phyloP scores from a whole-genome alignment of 768 basidiomycete species.

The Royoungia palumana region DNA sequence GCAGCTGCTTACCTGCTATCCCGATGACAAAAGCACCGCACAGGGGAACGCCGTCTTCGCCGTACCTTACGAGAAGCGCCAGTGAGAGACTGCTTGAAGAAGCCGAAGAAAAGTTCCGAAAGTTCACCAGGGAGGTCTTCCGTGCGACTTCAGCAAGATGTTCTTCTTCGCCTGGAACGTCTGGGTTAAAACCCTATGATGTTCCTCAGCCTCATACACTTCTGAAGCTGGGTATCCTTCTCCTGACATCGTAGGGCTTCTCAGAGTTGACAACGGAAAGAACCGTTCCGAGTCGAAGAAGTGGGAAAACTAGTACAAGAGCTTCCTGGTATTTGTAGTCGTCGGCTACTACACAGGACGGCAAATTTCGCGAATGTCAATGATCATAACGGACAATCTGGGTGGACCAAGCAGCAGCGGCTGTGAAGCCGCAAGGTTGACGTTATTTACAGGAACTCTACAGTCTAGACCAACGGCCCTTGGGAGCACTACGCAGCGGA shows the following conservation, averaged over 20 bases:
- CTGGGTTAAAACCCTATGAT: constrained; percentile 14
- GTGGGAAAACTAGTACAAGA: neutral
- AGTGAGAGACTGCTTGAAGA: constrained; percentile 12
- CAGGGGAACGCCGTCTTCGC: constrained; percentile 64
- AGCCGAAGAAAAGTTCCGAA: constrained; percentile 7
- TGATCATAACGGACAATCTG: constrained; percentile 3
- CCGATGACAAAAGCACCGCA: constrained; percentile 81
- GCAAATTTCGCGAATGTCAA: neutral
- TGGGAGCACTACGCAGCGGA: neutral
- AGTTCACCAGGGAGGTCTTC: constrained; percentile 75
- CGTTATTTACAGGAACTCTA: neutral
- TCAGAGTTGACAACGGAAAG: constrained; percentile 2
- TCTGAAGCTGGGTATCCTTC: constrained; percentile 29
- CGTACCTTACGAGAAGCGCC: constrained; percentile 54
- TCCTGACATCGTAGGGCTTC: constrained; percentile 20
- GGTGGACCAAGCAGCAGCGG: neutral
- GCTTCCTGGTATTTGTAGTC: constrained; percentile 27
- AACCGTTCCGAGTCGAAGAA: neutral
- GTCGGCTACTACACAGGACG: constrained; percentile 25
- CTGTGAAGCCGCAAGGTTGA: neutral
- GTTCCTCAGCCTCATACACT: constrained; percentile 19
- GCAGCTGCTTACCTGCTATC: constrained; percentile 59
- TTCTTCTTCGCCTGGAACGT: constrained; percentile 53
- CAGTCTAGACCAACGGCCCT: neutral
- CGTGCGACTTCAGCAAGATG: constrained; percentile 77